A percentile compares a stretch with the other conserved stretches of the same genome.
phyloP scores from a whole-genome alignment of 2,329 filamentous ascomycete species.

The Colletotrichum tropicicola region DNA sequence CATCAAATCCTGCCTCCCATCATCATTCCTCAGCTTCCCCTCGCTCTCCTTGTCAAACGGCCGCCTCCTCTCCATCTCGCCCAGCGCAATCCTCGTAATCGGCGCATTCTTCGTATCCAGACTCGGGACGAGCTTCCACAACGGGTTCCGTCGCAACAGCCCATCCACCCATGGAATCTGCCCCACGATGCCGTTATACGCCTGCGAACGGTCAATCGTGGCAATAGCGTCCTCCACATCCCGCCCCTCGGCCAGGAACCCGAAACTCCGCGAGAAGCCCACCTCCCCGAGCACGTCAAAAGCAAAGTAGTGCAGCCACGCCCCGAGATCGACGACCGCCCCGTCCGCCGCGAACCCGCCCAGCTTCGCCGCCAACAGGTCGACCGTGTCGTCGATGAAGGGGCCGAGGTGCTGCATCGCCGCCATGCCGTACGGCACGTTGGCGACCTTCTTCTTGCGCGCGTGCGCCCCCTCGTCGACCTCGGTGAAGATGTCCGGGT shows the following conservation, averaged over 20 bases:
- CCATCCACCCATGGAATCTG: conserved; percentile 60
- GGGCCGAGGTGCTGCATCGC: conserved; percentile 60
- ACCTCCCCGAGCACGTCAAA: conserved; percentile 60
- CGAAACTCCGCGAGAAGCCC: conserved; percentile 60
- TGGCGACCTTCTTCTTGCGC: conserved; percentile 62
- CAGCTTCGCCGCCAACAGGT: conserved; percentile 53
- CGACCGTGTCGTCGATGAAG: conserved; percentile 61
- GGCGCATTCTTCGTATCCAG: conserved; percentile 54
- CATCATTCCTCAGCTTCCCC: conserved; percentile 46
- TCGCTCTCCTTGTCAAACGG: conserved; percentile 57
- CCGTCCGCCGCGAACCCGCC: conserved; percentile 42
- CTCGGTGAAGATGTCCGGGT: conserved; percentile 68
- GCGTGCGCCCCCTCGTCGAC: conserved; percentile 62
- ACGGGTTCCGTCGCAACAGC: conserved; percentile 58
- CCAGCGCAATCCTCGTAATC: conserved; percentile 60
- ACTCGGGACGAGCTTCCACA: conserved; percentile 47
- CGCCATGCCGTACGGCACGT: conserved; percentile 61
- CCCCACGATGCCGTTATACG: conserved; percentile 61
- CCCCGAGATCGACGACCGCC: conserved; percentile 52
- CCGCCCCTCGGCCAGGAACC: conserved; percentile 57
- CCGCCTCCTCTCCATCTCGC: conserved; percentile 56
- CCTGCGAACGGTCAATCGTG: conserved; percentile 60
- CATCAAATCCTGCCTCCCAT: conserved; percentile 59
- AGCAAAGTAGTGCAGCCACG: conserved; percentile 48
- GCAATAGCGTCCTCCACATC: conserved; percentile 52